A percentile compares a stretch with the other conserved stretches of the same genome.
Conservation (phyloP, 192 early-diverging fungal genomes). For the Backusella circina region DNA sequence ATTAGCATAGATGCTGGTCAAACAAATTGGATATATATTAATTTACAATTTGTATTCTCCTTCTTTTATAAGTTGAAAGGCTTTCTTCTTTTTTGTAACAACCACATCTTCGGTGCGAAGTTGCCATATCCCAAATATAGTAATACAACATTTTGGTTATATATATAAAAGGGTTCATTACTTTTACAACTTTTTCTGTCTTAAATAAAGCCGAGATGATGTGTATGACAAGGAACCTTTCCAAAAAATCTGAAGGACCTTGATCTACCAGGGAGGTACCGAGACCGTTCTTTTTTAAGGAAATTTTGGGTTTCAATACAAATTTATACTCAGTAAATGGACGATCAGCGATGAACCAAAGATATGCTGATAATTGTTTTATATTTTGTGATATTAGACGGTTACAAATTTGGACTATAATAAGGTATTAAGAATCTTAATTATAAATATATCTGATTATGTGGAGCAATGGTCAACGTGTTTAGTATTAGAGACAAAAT, state of each 20-base stretch:
- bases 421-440: background rate
- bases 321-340: too few relatives aligned
- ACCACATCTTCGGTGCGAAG: background rate
- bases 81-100: background rate
- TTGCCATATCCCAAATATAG: background rate
- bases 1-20: background rate
- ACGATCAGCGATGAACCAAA: too few relatives aligned
- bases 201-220: background rate
- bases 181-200: background rate
- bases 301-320: too few relatives aligned
- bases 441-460: background rate
- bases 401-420: background rate
- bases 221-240: background rate
- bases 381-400: background rate
- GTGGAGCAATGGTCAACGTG: background rate
- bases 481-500: background rate
- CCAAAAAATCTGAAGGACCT: too few relatives aligned
- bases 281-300: too few relatives aligned
- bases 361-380: background rate
- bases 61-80: background rate
- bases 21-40: background rate
- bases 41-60: background rate
- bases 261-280: too few relatives aligned
- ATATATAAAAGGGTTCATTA: background rate
- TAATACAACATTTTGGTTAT: background rate